These are phyloP conservation scores for Phytophthora multivora DNA, from an alignment of 352 stramenopile species.

Conservation along the genomic window DNA sequence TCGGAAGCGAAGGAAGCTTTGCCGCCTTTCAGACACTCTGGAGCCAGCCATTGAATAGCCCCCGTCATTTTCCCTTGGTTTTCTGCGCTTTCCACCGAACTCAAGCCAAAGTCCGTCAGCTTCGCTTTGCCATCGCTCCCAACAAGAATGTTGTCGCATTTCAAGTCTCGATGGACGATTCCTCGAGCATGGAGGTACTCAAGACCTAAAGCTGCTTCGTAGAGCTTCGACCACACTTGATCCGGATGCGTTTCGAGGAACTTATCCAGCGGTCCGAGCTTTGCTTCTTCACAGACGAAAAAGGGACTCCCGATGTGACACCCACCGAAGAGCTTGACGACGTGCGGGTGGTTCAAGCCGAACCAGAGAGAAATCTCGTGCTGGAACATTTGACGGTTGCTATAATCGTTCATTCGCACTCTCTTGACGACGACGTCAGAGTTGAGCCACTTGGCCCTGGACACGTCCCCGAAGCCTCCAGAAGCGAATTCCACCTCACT, in stretches of 20 bases:
- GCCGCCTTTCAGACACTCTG: constrained; percentile 1
- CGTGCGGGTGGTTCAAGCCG: constrained; percentile 39
- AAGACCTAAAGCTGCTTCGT: constrained; percentile 48
- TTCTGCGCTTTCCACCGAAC: constrained; percentile 1
- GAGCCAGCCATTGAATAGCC: constrained; percentile 9
- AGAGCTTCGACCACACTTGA: constrained; percentile 32
- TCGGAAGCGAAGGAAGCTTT: constrained; percentile 6
- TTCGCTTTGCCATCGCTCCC: constrained; percentile 42
- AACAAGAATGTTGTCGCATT: constrained; percentile 85
- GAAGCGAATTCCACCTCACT: neutral
- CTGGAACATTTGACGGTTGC: neutral
- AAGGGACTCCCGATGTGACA: constrained; percentile 34
- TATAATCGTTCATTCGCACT: neutral
- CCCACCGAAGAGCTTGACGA: constrained; percentile 41
- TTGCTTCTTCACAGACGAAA: constrained; percentile 39
- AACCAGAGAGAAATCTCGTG: constrained; percentile 41
- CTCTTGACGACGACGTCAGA: constrained; percentile 14
- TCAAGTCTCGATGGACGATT: constrained; percentile 85
- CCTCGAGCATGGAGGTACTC: constrained; percentile 57
- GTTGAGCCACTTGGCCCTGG: constrained; percentile 16
- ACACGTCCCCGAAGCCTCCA: constrained; percentile 1
- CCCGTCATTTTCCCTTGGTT: neutral
- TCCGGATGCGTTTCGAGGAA: constrained; percentile 16
- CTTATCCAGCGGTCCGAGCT: constrained; percentile 23
- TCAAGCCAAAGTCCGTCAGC: constrained; percentile 47